These are phyloP conservation scores for Fragilaria radians DNA, from an alignment of 108 stramenopile species.

Conservation along the genomic window DNA sequence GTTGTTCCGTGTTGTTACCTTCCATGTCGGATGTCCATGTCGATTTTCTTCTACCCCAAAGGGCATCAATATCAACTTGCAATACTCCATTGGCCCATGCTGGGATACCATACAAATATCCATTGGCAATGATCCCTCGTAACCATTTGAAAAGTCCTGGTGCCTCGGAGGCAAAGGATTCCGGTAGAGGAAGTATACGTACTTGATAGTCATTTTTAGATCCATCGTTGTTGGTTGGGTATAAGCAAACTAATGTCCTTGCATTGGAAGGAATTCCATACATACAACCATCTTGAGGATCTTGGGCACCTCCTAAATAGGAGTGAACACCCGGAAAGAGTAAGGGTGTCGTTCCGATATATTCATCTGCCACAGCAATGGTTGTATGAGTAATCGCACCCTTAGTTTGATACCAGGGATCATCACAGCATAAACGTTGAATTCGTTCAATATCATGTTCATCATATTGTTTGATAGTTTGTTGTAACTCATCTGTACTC, in stretches of 20 bases:
- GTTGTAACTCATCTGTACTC: not conserved
- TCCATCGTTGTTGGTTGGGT: conserved; percentile 29
- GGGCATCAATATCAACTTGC: conserved; percentile 55
- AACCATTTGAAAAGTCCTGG: conserved; percentile 70
- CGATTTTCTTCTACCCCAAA: conserved; percentile 35
- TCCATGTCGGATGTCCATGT: conserved; percentile 20
- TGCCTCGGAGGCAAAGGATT: conserved; percentile 5
- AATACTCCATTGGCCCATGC: conserved; percentile 57
- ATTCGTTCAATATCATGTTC: not conserved
- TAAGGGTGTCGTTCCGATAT: not conserved
- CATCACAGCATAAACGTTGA: not conserved
- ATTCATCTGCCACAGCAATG: not conserved
- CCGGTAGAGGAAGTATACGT: conserved; percentile 31
- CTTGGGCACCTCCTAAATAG: conserved; percentile 75
- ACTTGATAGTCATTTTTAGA: conserved; percentile 19
- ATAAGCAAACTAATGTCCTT: conserved; percentile 45
- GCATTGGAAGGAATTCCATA: conserved; percentile 73
- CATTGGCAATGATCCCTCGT: conserved; percentile 62
- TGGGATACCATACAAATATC: conserved; percentile 75
- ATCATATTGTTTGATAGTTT: not conserved
- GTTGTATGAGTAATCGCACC: not conserved
- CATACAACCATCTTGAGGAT: conserved; percentile 56
- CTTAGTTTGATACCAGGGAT: not conserved
- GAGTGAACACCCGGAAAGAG: conserved; percentile 57
- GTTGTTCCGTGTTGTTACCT: no score